Percentiles rank a stretch among this genome's conserved stretches.
These are phyloP conservation scores for Zychaea mexicana DNA, from an alignment of 371 early-diverging fungal genomes.

Conservation along the genomic window DNA sequence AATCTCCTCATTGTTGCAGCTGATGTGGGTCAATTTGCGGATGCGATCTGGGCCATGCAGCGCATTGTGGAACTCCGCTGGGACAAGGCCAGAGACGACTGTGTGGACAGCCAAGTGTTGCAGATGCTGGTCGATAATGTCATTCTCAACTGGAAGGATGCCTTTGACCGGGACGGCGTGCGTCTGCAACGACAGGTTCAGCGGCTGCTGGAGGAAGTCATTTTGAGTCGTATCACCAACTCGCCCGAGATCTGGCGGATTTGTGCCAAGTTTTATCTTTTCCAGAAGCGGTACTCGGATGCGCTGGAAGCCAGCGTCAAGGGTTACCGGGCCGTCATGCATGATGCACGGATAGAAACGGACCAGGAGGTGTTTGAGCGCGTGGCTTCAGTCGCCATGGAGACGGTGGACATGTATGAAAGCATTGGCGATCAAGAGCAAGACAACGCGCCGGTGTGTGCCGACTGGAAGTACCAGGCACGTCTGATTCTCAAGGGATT, in stretches of 20 bases:
- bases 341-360: conserved; percentile 72
- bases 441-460: conserved; percentile 59
- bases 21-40: conserved; percentile 79
- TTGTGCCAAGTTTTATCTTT: conserved; percentile 77
- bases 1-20: conserved; percentile 82
- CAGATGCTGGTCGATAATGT: conserved; percentile 74
- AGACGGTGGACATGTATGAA: conserved; percentile 80
- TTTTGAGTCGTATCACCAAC: conserved; percentile 75
- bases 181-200: conserved; percentile 47
- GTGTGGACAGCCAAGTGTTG: conserved; percentile 79
- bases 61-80: conserved; percentile 79
- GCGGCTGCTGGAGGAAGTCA: conserved; percentile 63
- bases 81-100: conserved; percentile 62
- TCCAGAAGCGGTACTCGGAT: conserved; percentile 57
- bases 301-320: conserved; percentile 82
- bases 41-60: conserved; percentile 87
- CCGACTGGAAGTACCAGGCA: conserved; percentile 89
- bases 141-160: conserved; percentile 64
- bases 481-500: conserved; percentile 80
- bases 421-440: conserved; percentile 60
- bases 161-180: conserved; percentile 48
- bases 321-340: conserved; percentile 80
- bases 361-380: conserved; percentile 69
- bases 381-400: conserved; percentile 68
- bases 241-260: conserved; percentile 78